These are phyloP conservation scores for Quercus berberidifolia DNA, from an alignment of 306 rosid genomes.

Conservation along the genomic window DNA sequence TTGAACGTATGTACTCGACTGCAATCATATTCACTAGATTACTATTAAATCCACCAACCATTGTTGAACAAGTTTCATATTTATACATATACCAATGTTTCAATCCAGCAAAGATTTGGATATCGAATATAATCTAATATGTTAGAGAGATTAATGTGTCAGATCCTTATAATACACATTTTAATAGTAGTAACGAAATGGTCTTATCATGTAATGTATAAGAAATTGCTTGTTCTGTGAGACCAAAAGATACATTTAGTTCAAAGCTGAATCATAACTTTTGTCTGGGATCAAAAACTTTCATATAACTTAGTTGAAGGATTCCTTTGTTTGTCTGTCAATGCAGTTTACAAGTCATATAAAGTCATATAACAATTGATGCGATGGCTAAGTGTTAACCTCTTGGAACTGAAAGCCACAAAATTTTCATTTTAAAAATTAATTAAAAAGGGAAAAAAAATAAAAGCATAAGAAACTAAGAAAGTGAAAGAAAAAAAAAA, in stretches of 20 bases:
- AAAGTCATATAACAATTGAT: background rate
- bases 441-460: no score
- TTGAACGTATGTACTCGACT: background rate
- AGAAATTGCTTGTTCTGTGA: background rate
- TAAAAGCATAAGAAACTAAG: no score
- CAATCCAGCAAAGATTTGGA: background rate
- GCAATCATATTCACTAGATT: background rate
- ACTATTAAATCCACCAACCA: background rate
- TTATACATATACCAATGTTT: background rate
- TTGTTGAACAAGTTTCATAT: background rate
- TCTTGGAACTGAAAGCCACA: background rate
- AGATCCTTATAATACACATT: background rate
- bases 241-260: background rate
- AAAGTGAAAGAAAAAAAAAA: no score
- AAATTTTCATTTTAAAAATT: no score
- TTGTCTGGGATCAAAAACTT: background rate
- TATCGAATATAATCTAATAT: background rate
- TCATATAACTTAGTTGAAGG: background rate
- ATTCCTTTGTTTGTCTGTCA: background rate
- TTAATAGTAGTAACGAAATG: background rate
- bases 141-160: background rate
- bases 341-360: background rate
- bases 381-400: background rate
- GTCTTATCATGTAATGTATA: background rate
- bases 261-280: background rate